Evolutionary conservation across 1,284 basidiomycete genomes (phyloP), one percentile per base, ranked within the genome.

Genomic region (Trametes pubescens): DNA sequence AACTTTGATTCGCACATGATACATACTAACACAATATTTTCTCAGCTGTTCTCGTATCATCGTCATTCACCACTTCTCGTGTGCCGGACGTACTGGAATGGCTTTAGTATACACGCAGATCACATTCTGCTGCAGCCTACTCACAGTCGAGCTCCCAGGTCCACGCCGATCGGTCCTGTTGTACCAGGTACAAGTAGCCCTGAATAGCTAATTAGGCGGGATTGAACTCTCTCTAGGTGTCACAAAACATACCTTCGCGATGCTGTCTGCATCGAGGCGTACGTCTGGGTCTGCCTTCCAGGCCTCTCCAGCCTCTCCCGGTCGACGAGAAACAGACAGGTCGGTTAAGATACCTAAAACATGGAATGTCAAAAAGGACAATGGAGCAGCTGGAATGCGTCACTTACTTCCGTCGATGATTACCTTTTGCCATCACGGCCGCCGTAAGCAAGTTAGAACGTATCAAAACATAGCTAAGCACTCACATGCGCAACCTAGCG

Each of bases 241-340:
- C 7, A 8, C 26, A 10, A 10, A 2, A 67, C 80, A 4, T 71
- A 89, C 87, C 72, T 82, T 78, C 22, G 90, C 91, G 65, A 93
- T 90, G 66, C 84, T 85, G 24, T 87, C 82, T 0, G 91, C 86
- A 43, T 79, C 77, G 34, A 93, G 77, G n/a, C 81, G 75, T 22
- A 72, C 73, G 56, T 86, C 80, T 14, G 73, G 72, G 61, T 89
- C 83, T 2, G 75, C 70, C 47, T 80, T 79, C 79, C 80, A 84
- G 34, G 81, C 75, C 35, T 81, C 68, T 22, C 77, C 76, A 16
- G 58, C 69, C 14, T 68, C 61, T 2, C 64, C 67, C 0, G 58
- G 18, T 0, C 57, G 48, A 22, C 64, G 62, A 14, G 59, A 51
- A 6, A 75, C 46, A 2, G 69, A 71, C 14, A 79, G 79, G 57